These are phyloP conservation scores for Vitis labrusca DNA, from an alignment of 164 flowering plant genomes.

Conservation along the genomic window DNA sequence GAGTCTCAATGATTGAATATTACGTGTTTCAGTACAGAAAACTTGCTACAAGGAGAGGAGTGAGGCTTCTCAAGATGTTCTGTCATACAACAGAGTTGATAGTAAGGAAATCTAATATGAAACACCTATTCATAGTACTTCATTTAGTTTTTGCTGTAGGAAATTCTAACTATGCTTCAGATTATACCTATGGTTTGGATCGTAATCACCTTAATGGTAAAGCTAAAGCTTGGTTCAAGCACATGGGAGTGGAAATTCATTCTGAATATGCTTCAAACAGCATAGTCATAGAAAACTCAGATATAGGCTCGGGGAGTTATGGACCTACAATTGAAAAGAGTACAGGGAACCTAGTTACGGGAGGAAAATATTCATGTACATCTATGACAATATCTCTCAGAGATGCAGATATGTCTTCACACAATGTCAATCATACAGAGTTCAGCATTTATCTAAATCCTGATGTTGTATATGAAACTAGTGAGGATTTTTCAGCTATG, in stretches of 20 bases:
- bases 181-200: constrained; percentile 11
- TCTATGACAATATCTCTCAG: neutral
- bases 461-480: no score
- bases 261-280: no score
- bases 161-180: neutral
- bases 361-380: no score
- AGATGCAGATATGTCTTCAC: constrained; percentile 20
- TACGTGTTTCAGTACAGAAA: constrained; percentile 16
- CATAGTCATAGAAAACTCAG: no score
- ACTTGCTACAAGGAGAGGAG: constrained; percentile 14
- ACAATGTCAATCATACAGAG: constrained; percentile 15
- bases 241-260: no score
- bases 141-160: constrained; percentile 24
- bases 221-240: constrained; percentile 10
- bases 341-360: no score
- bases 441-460: neutral
- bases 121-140: constrained; percentile 14
- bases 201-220: constrained; percentile 9
- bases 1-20: neutral
- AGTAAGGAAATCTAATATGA: constrained; percentile 12
- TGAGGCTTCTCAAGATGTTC: constrained; percentile 12
- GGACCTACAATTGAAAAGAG: no score
- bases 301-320: no score
- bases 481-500: constrained; percentile 13
- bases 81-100: constrained; percentile 7